Conservation (phyloP, 2,329 filamentous ascomycete genomes). For the Tolypocladium pustulatum region DNA sequence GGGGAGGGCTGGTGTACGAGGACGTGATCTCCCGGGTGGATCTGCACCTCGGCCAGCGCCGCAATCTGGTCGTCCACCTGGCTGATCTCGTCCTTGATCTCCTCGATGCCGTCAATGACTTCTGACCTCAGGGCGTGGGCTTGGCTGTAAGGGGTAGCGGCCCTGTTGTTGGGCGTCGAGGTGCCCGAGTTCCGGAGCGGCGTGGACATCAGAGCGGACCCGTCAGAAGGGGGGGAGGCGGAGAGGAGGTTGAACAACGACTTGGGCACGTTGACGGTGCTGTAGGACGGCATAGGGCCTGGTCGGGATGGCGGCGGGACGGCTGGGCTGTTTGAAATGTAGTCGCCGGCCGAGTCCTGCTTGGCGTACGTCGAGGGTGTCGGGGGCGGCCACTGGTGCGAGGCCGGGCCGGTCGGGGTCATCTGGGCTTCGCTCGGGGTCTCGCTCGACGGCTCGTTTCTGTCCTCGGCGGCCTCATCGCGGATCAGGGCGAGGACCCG, state of each 20-base stretch:
- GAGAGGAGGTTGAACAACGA: constrained; percentile 86
- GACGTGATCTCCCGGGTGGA: constrained; percentile 87
- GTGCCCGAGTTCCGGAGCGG: constrained; percentile 37
- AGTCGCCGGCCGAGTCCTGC: constrained; percentile 21
- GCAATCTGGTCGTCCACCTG: constrained; percentile 92
- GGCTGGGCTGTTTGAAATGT: constrained; percentile 15
- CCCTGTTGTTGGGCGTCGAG: constrained; percentile 34
- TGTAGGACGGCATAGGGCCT: constrained; percentile 49
- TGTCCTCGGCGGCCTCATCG: constrained; percentile 77
- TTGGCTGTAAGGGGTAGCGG: constrained; percentile 30
- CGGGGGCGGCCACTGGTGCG: constrained; percentile 14
- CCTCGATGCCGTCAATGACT: constrained; percentile 85
- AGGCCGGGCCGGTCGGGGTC: constrained; percentile 30
- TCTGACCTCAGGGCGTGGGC: constrained; percentile 73
- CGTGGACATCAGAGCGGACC: constrained; percentile 25
- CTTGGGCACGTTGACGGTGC: constrained; percentile 56
- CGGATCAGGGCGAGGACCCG: constrained; percentile 83
- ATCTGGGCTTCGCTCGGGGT: constrained; percentile 37
- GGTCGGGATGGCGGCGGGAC: constrained; percentile 33
- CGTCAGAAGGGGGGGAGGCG: constrained; percentile 45
- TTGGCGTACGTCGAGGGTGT: constrained; percentile 19
- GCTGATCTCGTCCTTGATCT: constrained; percentile 90
- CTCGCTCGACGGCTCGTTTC: constrained; percentile 54
- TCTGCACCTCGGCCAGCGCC: constrained; percentile 77
- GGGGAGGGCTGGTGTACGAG: constrained; percentile 78